Evolutionary conservation across 257 asterid genomes (phyloP).

Genomic region (Solanum verrucosum): DNA sequence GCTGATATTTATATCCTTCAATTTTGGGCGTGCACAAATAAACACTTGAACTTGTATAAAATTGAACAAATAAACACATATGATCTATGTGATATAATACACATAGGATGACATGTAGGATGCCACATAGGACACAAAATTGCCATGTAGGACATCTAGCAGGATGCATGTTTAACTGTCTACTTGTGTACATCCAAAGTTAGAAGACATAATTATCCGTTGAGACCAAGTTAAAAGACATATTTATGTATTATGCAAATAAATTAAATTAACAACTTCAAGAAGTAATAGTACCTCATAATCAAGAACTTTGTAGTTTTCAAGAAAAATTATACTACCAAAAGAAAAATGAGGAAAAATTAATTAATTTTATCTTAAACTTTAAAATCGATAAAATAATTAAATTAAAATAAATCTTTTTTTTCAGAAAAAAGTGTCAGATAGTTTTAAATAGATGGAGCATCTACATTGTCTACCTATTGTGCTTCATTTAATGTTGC

Average conservation of each 20-base stretch:
- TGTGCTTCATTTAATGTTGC: not conserved
- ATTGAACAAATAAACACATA: too few relatives aligned
- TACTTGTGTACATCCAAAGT: rapidly evolving
- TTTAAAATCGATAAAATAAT: not conserved
- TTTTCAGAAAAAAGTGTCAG: not conserved
- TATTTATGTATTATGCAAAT: too few relatives aligned
- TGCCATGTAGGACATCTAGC: not conserved
- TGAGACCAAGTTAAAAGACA: too few relatives aligned
- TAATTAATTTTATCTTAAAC: not conserved
- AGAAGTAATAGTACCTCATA: not conserved
- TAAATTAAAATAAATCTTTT: not conserved
- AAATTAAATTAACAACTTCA: not conserved
- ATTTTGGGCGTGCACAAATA: too few relatives aligned
- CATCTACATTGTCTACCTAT: not conserved
- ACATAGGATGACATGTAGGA: too few relatives aligned
- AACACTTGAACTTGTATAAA: too few relatives aligned
- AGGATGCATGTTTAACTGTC: not conserved
- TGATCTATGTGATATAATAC: not conserved
- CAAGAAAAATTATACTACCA: not conserved
- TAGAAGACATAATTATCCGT: too few relatives aligned
- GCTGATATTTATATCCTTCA: rapidly evolving
- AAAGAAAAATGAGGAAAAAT: not conserved
- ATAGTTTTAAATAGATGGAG: not conserved
- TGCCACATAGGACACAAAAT: too few relatives aligned
- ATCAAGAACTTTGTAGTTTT: not conserved